Base-by-base conservation (phyloP, 106 monocot genomes). In the Xerophyta viscosa region DNA sequence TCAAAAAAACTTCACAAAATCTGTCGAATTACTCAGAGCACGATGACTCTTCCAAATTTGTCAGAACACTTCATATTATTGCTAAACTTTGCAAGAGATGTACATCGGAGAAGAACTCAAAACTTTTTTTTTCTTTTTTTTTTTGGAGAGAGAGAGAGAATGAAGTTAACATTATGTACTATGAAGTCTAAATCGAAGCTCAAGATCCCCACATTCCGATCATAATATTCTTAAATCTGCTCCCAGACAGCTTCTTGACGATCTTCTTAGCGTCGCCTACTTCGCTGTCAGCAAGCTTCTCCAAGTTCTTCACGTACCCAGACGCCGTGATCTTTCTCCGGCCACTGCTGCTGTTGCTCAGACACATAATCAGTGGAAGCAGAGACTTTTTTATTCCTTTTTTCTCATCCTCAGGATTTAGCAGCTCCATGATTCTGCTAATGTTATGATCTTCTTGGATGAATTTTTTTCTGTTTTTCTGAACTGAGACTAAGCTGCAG, bases 211-310 rank as follows among this genome's bases (percentile, higher is more conserved):
- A 66, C n/a, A 84, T 75, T 27, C 75, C 75, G 42, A 42, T 56
- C 4, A 84, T 24, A 2, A 78, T 60, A 22, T 53, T 64, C 24
- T 56, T 44, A n/a, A 84, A 50, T 54, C 59, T 70, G 44, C 39
- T 75, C 19, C 62, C 45, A 28, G 69, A 60, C 11, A 84, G 59
- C 74, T 68, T 84, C 66, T 75, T 78, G 5, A 78, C 48, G 29
- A 84, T 78, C 66, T 64, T 78, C 60, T 78, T 78, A 0, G 83
- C 83, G 28, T 78, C 78, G 1, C n/a, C 2, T 22, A 63, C 69
- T 54, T 70, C 60, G 24, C 49, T 48, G 41, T 71, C 67, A 5
- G 78, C 83, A 2, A 84, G 74, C 56, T 54, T 71, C 52, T 78
- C 67, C n/a, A 84, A 39, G 50, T 71, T 58, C 26, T 78, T 71